Evolutionary conservation across 257 asterid genomes (phyloP).

Genomic region (Penstemon newberryi): DNA sequence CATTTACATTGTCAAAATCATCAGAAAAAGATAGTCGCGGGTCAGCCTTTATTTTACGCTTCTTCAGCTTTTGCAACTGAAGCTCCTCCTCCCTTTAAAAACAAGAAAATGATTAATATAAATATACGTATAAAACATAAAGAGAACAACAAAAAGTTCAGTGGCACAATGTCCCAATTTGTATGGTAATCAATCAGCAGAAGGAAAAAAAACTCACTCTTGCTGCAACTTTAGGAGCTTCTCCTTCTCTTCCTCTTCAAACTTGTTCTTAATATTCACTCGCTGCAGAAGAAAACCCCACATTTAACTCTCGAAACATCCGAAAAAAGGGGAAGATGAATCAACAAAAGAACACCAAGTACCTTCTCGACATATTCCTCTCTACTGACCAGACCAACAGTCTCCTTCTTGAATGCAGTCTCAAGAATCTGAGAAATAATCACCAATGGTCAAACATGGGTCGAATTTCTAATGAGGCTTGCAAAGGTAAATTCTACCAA

Average conservation of each 20-base stretch:
- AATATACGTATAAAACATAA: neutral
- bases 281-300: constrained; percentile 49
- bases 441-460: neutral
- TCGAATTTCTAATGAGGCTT: neutral
- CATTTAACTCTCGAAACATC: neutral
- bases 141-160: neutral
- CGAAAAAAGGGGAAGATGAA: neutral
- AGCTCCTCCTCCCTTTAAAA: constrained; percentile 87
- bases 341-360: neutral
- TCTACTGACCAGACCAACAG: constrained; percentile 95
- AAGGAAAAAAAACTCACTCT: constrained; percentile 55
- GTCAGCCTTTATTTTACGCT: constrained; percentile 85
- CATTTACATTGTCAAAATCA: constrained; percentile 70
- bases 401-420: constrained; percentile 99
- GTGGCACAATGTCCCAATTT: neutral
- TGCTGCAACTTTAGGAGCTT: constrained; percentile 94
- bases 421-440: constrained; percentile 64
- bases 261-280: constrained; percentile 80
- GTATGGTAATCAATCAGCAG: constrained; percentile 10
- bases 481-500: neutral
- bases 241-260: constrained; percentile 99
- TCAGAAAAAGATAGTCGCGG: constrained; percentile 89
- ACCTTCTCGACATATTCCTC: constrained; percentile 99
- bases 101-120: neutral
- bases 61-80: constrained; percentile 85